phyloP scores from a whole-genome alignment of 2,329 filamentous ascomycete genomes.

The Aspergillus japonicus region DNA sequence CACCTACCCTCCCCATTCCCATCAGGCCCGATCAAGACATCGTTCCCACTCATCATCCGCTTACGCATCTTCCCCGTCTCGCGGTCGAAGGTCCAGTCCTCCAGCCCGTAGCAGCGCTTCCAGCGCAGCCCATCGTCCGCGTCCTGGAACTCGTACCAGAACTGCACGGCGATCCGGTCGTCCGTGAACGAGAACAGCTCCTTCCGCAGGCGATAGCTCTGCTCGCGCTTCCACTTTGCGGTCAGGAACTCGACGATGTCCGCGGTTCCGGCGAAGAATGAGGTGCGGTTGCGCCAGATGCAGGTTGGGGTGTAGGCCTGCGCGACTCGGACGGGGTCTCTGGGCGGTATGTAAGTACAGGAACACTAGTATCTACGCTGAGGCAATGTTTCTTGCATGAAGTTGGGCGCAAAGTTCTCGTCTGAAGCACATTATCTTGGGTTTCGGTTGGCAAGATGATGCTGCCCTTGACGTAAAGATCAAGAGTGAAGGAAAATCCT shows the following conservation, averaged over 20 bases:
- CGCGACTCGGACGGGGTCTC: slow-evolving; percentile 64
- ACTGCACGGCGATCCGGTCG: slow-evolving; percentile 81
- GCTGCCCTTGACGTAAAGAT: neutral
- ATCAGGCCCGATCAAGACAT: slow-evolving; percentile 42
- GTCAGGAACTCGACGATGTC: slow-evolving; percentile 67
- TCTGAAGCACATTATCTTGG: too few species aligned
- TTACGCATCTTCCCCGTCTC: slow-evolving; percentile 47
- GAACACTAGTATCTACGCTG: too few species aligned
- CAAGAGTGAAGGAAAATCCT: neutral
- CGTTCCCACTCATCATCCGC: slow-evolving; percentile 51
- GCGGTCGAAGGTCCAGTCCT: slow-evolving; percentile 50
- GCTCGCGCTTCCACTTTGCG: slow-evolving; percentile 72
- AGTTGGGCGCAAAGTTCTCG: too few species aligned
- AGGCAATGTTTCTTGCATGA: too few species aligned
- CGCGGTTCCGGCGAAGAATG: slow-evolving; percentile 67
- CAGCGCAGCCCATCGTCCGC: slow-evolving; percentile 62
- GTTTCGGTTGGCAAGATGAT: too few species aligned
- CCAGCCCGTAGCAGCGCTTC: slow-evolving; percentile 82
- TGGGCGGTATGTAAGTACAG: slow-evolving; percentile 31
- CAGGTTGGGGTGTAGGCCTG: slow-evolving; percentile 72
- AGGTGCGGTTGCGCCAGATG: slow-evolving; percentile 76
- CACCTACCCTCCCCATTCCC: slow-evolving; percentile 46
- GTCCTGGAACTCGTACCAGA: slow-evolving; percentile 84
- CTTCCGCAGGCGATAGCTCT: slow-evolving; percentile 72
- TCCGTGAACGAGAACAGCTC: slow-evolving; percentile 77